A percentile compares a stretch with the other conserved stretches of the same genome.
Evolutionary conservation across 805 yeast genomes (phyloP).

Genomic region (Komagataella populi): DNA sequence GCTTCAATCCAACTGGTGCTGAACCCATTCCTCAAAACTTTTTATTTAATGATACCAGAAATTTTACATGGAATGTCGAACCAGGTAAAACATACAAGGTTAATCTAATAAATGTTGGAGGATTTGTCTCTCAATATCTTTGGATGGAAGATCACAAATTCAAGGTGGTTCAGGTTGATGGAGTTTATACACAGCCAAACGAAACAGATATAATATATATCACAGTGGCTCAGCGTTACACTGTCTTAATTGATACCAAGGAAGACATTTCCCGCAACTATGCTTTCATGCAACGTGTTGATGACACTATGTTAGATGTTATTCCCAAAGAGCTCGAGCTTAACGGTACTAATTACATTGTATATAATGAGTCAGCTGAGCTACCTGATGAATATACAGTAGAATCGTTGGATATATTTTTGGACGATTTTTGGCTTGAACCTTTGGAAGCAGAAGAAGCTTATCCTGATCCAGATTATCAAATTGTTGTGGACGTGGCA

Average conservation of each 20-base stretch:
- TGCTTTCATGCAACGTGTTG: constrained; percentile 74
- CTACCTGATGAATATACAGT: constrained; percentile 29
- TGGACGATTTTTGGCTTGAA: constrained; percentile 68
- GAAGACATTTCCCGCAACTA: constrained; percentile 46
- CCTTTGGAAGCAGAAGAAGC: constrained; percentile 47
- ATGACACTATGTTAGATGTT: constrained; percentile 70
- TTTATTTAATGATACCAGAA: constrained; percentile 70
- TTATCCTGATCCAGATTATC: constrained; percentile 54
- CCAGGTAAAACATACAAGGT: constrained; percentile 79
- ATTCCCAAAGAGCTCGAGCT: constrained; percentile 50
- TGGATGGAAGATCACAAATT: constrained; percentile 82
- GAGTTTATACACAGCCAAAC: constrained; percentile 68
- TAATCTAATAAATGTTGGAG: constrained; percentile 76
- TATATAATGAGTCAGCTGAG: constrained; percentile 27
- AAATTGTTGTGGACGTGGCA: constrained; percentile 53
- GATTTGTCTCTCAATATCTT: constrained; percentile 82
- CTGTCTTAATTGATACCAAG: constrained; percentile 67
- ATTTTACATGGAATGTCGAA: constrained; percentile 63
- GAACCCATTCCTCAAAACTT: constrained; percentile 87
- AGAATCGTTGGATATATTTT: constrained; percentile 33
- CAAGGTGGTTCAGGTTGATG: constrained; percentile 86
- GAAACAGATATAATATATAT: constrained; percentile 62
- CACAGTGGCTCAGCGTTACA: constrained; percentile 86
- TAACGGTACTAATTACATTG: constrained; percentile 66
- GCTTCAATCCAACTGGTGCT: constrained; percentile 92